A percentile compares a stretch with the other conserved stretches of the same genome.
phyloP scores from a whole-genome alignment of 78 protist genomes.

The Bodo saltans region DNA sequence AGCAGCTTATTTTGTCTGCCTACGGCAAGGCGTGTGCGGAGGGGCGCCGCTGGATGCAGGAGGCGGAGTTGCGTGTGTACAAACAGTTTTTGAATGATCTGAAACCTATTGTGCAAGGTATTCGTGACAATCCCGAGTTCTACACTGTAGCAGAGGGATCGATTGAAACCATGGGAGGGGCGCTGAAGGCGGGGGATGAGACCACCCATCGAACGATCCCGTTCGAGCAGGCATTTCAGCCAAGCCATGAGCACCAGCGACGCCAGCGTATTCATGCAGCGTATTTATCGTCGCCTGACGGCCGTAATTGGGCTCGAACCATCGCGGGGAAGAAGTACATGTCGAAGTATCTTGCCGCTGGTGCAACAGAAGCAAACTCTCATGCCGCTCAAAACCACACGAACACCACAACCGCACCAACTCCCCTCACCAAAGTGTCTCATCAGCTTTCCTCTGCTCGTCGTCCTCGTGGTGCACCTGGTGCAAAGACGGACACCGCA shows the following conservation, averaged over 20 bases:
- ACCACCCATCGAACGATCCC: not conserved
- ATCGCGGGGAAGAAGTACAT: not conserved
- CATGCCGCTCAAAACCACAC: too few relatives aligned
- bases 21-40: not conserved
- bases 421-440: too few relatives aligned
- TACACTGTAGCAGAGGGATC: not conserved
- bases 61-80: not conserved
- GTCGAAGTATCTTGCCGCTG: not conserved
- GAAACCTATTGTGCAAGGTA: not conserved
- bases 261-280: not conserved
- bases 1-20: not conserved
- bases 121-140: not conserved
- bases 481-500: not conserved
- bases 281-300: not conserved
- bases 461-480: not conserved
- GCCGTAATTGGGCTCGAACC: not conserved
- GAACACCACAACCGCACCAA: too few relatives aligned
- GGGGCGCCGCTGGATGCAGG: not conserved
- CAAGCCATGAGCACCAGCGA: not conserved
- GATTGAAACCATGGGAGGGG: not conserved
- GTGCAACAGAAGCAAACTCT: too few relatives aligned
- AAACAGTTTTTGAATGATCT: not conserved
- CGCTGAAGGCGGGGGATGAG: not conserved
- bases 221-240: not conserved
- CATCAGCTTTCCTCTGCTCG: not conserved